Percentiles rank a stretch among this genome's conserved stretches.
phyloP scores from a whole-genome alignment of 148 eudicot species.

The Rhododendron kiyosumense region DNA sequence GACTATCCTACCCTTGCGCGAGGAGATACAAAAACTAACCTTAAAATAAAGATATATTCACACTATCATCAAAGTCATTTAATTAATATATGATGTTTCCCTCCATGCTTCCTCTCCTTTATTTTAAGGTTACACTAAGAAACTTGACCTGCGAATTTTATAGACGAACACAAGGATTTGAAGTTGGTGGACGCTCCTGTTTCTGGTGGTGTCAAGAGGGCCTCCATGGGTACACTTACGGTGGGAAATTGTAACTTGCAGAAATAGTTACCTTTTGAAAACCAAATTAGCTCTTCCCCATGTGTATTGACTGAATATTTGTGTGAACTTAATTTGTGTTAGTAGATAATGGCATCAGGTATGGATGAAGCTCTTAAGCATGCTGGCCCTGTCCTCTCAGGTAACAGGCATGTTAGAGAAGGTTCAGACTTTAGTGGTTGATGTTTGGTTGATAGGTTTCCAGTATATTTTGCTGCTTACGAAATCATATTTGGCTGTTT shows the following conservation, averaged over 20 bases:
- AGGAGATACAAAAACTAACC: background rate
- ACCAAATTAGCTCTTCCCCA: background rate
- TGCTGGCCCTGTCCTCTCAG: constrained; percentile 79
- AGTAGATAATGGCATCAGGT: constrained; percentile 93
- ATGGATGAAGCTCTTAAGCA: constrained; percentile 75
- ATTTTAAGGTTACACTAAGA: background rate
- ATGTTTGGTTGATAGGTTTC: background rate
- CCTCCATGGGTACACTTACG: constrained; percentile 84
- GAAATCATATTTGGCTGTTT: constrained; percentile 11
- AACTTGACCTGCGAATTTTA: constrained; percentile 6
- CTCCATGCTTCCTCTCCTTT: background rate
- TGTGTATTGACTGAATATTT: constrained; percentile 3
- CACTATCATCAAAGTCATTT: background rate
- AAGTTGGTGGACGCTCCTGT: constrained; percentile 98
- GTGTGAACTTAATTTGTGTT: constrained; percentile 11
- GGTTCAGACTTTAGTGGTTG: background rate
- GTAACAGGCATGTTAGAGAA: constrained; percentile 24
- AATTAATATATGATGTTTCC: background rate
- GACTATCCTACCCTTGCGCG: background rate
- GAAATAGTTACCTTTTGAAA: background rate
- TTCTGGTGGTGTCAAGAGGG: constrained; percentile 95
- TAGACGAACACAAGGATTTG: constrained; percentile 60
- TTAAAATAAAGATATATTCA: background rate
- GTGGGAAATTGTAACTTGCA: constrained; percentile 33
- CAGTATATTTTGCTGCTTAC: background rate